A percentile compares a stretch with the other conserved stretches of the same genome.
phyloP scores from a whole-genome alignment of 352 stramenopile species.

The Globisporangium camurandrum region DNA sequence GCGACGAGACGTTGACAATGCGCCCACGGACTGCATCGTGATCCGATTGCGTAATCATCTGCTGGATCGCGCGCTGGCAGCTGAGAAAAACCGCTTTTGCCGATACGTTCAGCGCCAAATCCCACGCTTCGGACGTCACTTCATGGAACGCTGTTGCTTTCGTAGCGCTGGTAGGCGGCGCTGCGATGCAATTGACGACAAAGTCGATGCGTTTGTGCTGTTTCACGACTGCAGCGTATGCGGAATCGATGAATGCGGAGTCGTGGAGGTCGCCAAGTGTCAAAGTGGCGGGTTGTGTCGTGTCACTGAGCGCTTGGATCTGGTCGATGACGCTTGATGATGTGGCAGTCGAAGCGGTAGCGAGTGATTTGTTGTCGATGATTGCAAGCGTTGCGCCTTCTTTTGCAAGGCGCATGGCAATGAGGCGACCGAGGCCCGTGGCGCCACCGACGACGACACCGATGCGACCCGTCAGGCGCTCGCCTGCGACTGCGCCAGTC shows the following conservation, averaged over 20 bases:
- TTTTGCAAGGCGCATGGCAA: constrained; percentile 49
- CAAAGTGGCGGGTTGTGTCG: constrained; percentile 21
- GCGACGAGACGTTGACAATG: constrained; percentile 65
- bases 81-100: constrained; percentile 60
- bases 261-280: constrained; percentile 39
- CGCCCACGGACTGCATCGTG: constrained; percentile 41
- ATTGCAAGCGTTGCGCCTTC: constrained; percentile 53
- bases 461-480: constrained; percentile 45
- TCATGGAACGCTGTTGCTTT: constrained; percentile 34
- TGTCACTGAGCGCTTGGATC: constrained; percentile 20
- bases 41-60: constrained; percentile 58
- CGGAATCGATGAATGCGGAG: constrained; percentile 41
- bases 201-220: constrained; percentile 59
- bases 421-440: constrained; percentile 48
- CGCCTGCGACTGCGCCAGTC: constrained; percentile 45
- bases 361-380: constrained; percentile 27
- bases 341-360: constrained; percentile 1
- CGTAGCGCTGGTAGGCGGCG: constrained; percentile 17
- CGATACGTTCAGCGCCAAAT: constrained; percentile 50
- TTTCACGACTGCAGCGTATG: constrained; percentile 32
- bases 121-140: constrained; percentile 35
- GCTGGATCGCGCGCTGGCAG: constrained; percentile 56
- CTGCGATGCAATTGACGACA: constrained; percentile 58
- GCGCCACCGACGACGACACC: constrained; percentile 59
- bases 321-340: constrained; percentile 34